Evolutionary conservation across 805 yeast genomes (phyloP).

Genomic region (Maudiozyma saulgeensis): DNA sequence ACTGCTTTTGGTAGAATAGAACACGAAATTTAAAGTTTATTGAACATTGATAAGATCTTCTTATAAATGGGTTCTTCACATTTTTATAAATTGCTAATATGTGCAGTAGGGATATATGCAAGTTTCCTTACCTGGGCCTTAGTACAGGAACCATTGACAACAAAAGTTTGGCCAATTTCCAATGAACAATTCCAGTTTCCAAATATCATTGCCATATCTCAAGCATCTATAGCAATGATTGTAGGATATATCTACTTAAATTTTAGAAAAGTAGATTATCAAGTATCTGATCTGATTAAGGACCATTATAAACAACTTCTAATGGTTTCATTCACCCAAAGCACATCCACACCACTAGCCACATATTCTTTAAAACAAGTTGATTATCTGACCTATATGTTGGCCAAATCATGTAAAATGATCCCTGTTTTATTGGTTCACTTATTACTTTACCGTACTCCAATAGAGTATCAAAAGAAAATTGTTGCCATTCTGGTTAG

Average conservation of each 20-base stretch:
- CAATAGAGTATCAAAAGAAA: conserved; percentile 69
- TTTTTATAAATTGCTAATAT: conserved; percentile 17
- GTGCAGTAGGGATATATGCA: conserved; percentile 60
- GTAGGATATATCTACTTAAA: conserved; percentile 56
- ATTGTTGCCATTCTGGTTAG: conserved; percentile 73
- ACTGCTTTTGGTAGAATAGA: too few relatives aligned
- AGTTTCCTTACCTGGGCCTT: conserved; percentile 89
- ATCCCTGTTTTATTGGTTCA: conserved; percentile 92
- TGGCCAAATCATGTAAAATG: conserved; percentile 89
- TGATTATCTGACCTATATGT: conserved; percentile 71
- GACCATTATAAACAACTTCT: conserved; percentile 32
- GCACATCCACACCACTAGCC: conserved; percentile 76
- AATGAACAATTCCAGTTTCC: conserved; percentile 60
- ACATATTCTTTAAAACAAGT: conserved; percentile 71
- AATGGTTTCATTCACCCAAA: conserved; percentile 61
- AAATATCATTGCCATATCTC: conserved; percentile 64
- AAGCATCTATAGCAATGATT: conserved; percentile 60
- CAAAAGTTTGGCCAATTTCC: conserved; percentile 58
- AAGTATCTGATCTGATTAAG: conserved; percentile 29
- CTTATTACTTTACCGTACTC: conserved; percentile 53
- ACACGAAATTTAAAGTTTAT: too few relatives aligned
- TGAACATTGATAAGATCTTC: too few relatives aligned
- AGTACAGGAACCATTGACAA: conserved; percentile 78
- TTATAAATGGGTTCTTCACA: neutral
- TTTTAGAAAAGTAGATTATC: conserved; percentile 23